A percentile compares a stretch with the other conserved stretches of the same genome.
Conservation (phyloP, 2,329 filamentous ascomycete species). For the Volutella citrinella region DNA sequence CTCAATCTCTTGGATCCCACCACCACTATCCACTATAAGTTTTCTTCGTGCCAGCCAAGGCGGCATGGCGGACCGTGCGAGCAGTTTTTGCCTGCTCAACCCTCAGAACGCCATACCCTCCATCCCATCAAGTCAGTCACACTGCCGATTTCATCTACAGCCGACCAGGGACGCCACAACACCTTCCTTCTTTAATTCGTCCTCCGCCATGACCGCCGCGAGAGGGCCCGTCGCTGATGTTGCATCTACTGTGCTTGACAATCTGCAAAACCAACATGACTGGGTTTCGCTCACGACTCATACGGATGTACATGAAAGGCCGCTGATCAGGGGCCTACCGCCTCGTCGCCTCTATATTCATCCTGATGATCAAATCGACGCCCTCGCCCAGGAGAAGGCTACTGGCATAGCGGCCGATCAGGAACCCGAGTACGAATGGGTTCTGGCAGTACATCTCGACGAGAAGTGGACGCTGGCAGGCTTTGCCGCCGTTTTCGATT, state of each 20-base stretch:
- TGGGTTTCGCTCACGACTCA: constrained; percentile 64
- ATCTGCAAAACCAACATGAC: constrained; percentile 72
- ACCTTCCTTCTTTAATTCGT: constrained; percentile 1
- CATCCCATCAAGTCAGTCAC: too few species aligned
- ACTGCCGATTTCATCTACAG: too few species aligned
- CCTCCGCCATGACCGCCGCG: constrained; percentile 17
- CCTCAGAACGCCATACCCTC: too few species aligned
- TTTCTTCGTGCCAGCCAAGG: too few species aligned
- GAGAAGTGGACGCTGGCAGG: constrained; percentile 69
- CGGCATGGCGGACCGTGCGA: too few species aligned
- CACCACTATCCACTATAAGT: too few species aligned
- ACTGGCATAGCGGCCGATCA: constrained; percentile 44
- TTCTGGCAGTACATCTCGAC: constrained; percentile 67
- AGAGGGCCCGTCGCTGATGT: constrained; percentile 22
- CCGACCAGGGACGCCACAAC: constrained; percentile 4
- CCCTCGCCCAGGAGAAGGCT: constrained; percentile 59
- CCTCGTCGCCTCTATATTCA: constrained; percentile 73
- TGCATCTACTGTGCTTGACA: constrained; percentile 56
- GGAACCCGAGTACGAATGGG: constrained; percentile 67
- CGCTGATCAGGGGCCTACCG: constrained; percentile 69
- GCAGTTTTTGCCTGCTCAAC: too few species aligned
- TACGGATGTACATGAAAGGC: constrained; percentile 46
- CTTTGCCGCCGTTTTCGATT: constrained; percentile 70
- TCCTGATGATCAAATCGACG: constrained; percentile 76
- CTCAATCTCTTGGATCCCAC: too few species aligned